Conservation (phyloP, 495 filamentous ascomycete genomes). For the Podospora conica region DNA sequence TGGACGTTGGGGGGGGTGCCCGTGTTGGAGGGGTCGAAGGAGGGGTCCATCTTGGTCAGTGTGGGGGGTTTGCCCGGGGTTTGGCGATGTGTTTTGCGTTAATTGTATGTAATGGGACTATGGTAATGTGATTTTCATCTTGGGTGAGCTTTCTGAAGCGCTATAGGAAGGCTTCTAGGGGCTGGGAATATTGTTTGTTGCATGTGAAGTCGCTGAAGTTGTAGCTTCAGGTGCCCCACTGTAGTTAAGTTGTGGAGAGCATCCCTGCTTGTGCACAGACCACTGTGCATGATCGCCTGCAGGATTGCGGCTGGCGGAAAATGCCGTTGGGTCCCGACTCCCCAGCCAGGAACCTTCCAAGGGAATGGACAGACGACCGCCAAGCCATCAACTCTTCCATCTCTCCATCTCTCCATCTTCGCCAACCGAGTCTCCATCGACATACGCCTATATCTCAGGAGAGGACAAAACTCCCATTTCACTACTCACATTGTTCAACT, state of each 20-base stretch:
- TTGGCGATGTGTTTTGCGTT: neutral
- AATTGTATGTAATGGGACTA: neutral
- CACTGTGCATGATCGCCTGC: neutral
- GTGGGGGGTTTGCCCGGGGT: neutral
- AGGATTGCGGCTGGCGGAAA: neutral
- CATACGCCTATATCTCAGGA: neutral
- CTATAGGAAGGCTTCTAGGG: neutral
- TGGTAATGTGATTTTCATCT: neutral
- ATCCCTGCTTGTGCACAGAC: neutral
- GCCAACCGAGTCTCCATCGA: neutral
- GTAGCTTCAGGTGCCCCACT: neutral
- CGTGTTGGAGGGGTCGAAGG: neutral
- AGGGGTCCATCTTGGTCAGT: neutral
- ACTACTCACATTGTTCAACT: neutral
- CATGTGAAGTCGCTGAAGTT: neutral
- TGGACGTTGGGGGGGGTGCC: slow-evolving; percentile 19
- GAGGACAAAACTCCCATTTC: neutral
- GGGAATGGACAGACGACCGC: neutral
- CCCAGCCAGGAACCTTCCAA: neutral
- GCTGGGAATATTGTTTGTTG: neutral
- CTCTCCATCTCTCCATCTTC: neutral
- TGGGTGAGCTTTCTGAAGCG: neutral
- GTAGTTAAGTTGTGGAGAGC: neutral
- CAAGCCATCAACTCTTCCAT: neutral
- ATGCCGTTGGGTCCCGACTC: neutral